Evolutionary conservation across 2,329 filamentous ascomycete species (phyloP).

Genomic region (Neofusicoccum cordaticola): DNA sequence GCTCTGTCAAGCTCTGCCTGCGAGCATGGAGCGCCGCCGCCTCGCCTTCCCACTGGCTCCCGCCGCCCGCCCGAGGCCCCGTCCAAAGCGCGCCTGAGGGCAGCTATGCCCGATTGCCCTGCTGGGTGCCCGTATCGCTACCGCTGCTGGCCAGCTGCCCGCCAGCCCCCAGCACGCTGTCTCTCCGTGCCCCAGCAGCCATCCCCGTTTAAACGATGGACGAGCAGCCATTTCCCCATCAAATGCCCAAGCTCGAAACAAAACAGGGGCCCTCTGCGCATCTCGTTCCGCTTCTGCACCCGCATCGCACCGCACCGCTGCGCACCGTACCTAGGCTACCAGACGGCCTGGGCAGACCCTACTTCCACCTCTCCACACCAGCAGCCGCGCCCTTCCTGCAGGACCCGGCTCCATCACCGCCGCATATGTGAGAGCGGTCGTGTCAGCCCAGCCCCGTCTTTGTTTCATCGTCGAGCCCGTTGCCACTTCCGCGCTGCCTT

Average conservation of each 20-base stretch:
- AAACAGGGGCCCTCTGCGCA: slow-evolving; percentile 27
- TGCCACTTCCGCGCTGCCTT: background rate
- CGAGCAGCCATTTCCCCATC: slow-evolving; percentile 14
- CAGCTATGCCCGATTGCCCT: background rate
- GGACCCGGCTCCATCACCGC: slow-evolving; percentile 9
- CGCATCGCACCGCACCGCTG: slow-evolving; percentile 30
- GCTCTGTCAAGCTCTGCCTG: slow-evolving; percentile 8
- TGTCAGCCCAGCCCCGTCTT: slow-evolving; percentile 13
- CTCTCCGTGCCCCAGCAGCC: slow-evolving; percentile 5
- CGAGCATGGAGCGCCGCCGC: slow-evolving; percentile 10
- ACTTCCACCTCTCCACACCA: slow-evolving; percentile 11
- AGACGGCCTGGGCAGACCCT: slow-evolving; percentile 14
- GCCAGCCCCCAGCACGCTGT: slow-evolving; percentile 4
- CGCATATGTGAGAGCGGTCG: slow-evolving; percentile 10
- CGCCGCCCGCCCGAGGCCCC: slow-evolving; percentile 15
- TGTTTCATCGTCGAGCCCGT: slow-evolving; percentile 8
- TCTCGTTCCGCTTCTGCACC: slow-evolving; percentile 28
- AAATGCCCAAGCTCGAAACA: slow-evolving; percentile 25
- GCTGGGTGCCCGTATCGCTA: background rate
- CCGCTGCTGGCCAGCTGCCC: background rate
- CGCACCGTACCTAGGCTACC: slow-evolving; percentile 25
- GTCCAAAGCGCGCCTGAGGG: slow-evolving; percentile 9
- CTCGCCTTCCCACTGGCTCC: slow-evolving; percentile 19
- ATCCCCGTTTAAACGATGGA: slow-evolving; percentile 16
- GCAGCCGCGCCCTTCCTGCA: background rate